These are phyloP conservation scores for Calonectria pseudoreteaudii DNA, from an alignment of 2,329 filamentous ascomycete species.

Conservation along the genomic window DNA sequence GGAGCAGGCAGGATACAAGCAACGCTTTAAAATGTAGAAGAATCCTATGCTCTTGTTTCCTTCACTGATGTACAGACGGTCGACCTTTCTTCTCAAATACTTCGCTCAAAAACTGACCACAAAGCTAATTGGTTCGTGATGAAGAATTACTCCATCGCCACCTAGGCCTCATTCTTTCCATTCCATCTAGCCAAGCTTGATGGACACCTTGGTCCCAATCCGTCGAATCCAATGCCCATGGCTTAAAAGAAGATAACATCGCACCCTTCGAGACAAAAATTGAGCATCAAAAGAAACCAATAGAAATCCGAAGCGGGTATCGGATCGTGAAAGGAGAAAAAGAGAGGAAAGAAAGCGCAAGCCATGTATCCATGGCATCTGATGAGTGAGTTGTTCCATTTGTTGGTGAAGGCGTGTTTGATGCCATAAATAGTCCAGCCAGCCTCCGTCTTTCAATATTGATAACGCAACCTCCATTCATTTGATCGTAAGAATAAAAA, in stretches of 20 bases:
- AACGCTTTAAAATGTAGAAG: not conserved
- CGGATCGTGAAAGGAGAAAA: not conserved
- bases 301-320: not conserved
- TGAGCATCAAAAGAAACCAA: slow-evolving; percentile 2
- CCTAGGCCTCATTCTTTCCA: not conserved
- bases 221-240: not conserved
- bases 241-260: not conserved
- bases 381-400: slow-evolving; percentile 10
- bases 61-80: slow-evolving; percentile 6
- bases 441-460: slow-evolving; percentile 7
- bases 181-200: not conserved
- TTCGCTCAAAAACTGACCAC: not conserved
- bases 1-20: not conserved
- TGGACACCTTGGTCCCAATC: not conserved
- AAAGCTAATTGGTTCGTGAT: not conserved
- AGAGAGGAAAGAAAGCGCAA: slow-evolving; percentile 1
- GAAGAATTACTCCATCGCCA: not conserved
- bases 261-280: not conserved
- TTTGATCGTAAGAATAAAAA: slow-evolving; percentile 16
- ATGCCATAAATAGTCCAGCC: slow-evolving; percentile 13
- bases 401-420: not conserved
- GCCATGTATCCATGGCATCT: slow-evolving; percentile 9
- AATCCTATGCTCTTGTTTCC: not conserved
- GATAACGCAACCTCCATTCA: slow-evolving; percentile 10
- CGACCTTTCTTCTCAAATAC: not conserved